Base-by-base conservation (phyloP, 1,284 basidiomycete species). In the Ustilago bromivora region DNA sequence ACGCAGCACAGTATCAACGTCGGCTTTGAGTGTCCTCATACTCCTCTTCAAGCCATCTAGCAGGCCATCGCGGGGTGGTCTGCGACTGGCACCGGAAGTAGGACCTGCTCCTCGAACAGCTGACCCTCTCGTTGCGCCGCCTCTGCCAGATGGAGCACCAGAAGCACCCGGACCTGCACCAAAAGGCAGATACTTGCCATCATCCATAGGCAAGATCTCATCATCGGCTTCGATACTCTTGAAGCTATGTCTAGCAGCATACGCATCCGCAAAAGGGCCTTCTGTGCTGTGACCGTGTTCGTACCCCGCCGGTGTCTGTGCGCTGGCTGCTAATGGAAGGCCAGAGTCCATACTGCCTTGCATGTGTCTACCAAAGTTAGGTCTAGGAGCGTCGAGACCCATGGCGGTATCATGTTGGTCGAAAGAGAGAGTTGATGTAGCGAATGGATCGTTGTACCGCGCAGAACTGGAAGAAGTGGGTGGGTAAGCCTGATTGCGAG, bases 161-260 rank as follows among this genome's bases (percentile, higher is more conserved):
- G 66, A 49, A 2, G 66, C 7, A 32, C n/a, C 9, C 6, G 57
- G 34, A n/a, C 34, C 12, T 3, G 40, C 43, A 9, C 56, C 34
- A 38, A 71, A 70, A 4, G 64, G 68, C 6, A 66, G 52, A 23
- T 67, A 78, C 23, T 66, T 68, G 23, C 57, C 47, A 15, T 69
- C 71, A 34, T 71, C 68, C 54, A 71, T 62, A 19, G 77, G 68
- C 5, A 68, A 59, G 12, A 75, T 61, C 15, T 82, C 81, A 52
- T 85, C 84, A 66, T 85, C 84, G 1, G 84, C 84, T 66, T 83
- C 82, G 54, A 85, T 85, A 57, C 66, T 78, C 69, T 85, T 85
- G 78, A 67, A 76, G 69, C 73, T 66, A 47, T 76, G 31, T 12
- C 67, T 40, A 11, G 79, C 65, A 10, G 79, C 75, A 58, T 83